phyloP scores from a whole-genome alignment of 2,329 filamentous ascomycete genomes.

The Penicillium olsonii region DNA sequence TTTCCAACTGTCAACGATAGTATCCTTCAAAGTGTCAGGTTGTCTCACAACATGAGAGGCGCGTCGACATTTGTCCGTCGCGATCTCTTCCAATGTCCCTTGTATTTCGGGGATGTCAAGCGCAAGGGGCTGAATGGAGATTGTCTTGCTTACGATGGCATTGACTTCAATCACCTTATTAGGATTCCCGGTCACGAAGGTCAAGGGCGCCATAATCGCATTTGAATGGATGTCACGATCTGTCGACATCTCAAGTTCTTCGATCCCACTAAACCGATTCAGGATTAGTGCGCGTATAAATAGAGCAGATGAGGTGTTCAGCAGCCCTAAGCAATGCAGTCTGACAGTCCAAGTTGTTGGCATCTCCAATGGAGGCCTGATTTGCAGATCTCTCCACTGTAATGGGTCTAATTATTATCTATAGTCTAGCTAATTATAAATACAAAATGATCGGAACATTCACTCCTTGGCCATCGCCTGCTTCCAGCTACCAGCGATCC shows the following conservation, averaged over 20 bases:
- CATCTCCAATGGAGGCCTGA: no score
- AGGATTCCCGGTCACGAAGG: conserved; percentile 84
- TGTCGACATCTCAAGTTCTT: no score
- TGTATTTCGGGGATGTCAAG: conserved; percentile 82
- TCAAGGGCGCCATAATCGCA: conserved; percentile 14
- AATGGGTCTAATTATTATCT: conserved; percentile 6
- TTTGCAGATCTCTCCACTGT: neutral
- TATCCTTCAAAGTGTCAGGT: neutral
- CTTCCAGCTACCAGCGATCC: conserved; percentile 19
- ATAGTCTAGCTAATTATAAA: neutral
- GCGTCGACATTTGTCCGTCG: conserved; percentile 73
- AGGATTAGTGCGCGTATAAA: no score
- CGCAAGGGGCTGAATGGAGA: conserved; percentile 67
- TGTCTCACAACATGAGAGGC: conserved; percentile 57
- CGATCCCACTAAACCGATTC: no score
- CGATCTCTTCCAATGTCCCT: conserved; percentile 81
- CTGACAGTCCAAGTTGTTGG: no score
- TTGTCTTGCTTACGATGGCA: conserved; percentile 70
- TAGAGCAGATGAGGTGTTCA: no score
- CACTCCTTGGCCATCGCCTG: conserved; percentile 8
- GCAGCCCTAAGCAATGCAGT: no score
- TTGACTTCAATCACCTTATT: conserved; percentile 85
- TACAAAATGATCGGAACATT: no score
- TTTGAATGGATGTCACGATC: neutral
- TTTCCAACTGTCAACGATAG: neutral